Conservation (phyloP, 2,329 filamentous ascomycete species). For the Colletotrichum sp. region DNA sequence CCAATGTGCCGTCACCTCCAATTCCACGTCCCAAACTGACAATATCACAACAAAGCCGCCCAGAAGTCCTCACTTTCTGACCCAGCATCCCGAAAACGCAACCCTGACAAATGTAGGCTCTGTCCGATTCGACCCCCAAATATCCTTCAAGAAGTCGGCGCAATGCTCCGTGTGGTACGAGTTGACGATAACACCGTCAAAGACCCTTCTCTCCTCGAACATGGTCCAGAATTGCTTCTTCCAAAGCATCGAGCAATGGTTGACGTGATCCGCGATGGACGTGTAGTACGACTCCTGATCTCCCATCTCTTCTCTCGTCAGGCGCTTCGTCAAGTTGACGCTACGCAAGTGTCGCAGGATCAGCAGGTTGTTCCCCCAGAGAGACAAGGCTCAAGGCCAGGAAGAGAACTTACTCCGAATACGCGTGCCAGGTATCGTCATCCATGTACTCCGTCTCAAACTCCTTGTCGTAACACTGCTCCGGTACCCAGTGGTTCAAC, state of each 20-base stretch:
- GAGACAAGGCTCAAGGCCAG: too few species aligned
- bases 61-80: background rate
- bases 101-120: constrained; percentile 10
- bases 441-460: constrained; percentile 29
- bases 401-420: background rate
- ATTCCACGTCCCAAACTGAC: background rate
- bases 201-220: constrained; percentile 22
- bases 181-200: constrained; percentile 26
- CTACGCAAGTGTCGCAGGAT: background rate
- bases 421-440: constrained; percentile 27
- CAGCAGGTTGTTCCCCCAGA: too few species aligned
- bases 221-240: constrained; percentile 29
- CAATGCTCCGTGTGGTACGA: constrained; percentile 30
- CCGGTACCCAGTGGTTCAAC: constrained; percentile 29
- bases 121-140: background rate
- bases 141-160: constrained; percentile 18
- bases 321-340: constrained; percentile 20
- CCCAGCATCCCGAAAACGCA: background rate
- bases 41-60: background rate
- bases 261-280: constrained; percentile 26
- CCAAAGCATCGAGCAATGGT: constrained; percentile 31
- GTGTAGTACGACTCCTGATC: constrained; percentile 27
- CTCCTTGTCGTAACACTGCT: constrained; percentile 25
- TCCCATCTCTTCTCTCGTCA: constrained; percentile 24
- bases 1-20: background rate